Percentiles rank a stretch among this genome's conserved stretches.
Conservation (phyloP, 164 flowering plant genomes). For the Magnolia kwangsiensis region DNA sequence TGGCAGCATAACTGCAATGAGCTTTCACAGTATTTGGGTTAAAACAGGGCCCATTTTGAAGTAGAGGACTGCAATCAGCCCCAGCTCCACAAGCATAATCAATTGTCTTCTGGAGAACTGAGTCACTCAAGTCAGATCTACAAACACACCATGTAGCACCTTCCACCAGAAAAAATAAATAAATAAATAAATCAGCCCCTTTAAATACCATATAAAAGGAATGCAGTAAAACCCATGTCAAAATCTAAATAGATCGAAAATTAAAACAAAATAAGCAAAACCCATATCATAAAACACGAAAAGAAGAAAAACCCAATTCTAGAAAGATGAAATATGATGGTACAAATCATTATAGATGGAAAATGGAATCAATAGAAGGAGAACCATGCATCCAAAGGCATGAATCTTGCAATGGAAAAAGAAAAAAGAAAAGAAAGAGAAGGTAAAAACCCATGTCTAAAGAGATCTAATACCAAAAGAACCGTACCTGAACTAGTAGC, state of each 20-base stretch:
- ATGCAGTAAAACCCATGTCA: constrained; percentile 1
- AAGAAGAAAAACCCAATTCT: background rate
- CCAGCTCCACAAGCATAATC: constrained; percentile 92
- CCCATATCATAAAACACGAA: background rate
- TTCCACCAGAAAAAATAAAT: constrained; percentile 7
- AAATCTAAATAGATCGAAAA: constrained; percentile 6
- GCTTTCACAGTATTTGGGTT: constrained; percentile 62
- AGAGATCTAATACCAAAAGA: background rate
- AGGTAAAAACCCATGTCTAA: background rate
- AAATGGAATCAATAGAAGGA: background rate
- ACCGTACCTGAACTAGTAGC: constrained; percentile 29
- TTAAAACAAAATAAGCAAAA: background rate
- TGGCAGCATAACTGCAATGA: constrained; percentile 79
- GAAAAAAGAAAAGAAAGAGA: no score
- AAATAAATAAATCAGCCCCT: background rate
- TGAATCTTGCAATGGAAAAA: background rate
- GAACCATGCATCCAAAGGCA: constrained; percentile 4
- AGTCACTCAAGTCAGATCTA: constrained; percentile 41
- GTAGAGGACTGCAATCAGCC: constrained; percentile 65
- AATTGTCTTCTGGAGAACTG: constrained; percentile 48
- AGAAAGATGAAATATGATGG: background rate
- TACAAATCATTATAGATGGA: background rate
- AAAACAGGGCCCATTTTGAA: constrained; percentile 59
- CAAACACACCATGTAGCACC: constrained; percentile 64
- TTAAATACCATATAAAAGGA: background rate